Conservation (phyloP, 2,329 filamentous ascomycete genomes). For the Zasmidium cellare region DNA sequence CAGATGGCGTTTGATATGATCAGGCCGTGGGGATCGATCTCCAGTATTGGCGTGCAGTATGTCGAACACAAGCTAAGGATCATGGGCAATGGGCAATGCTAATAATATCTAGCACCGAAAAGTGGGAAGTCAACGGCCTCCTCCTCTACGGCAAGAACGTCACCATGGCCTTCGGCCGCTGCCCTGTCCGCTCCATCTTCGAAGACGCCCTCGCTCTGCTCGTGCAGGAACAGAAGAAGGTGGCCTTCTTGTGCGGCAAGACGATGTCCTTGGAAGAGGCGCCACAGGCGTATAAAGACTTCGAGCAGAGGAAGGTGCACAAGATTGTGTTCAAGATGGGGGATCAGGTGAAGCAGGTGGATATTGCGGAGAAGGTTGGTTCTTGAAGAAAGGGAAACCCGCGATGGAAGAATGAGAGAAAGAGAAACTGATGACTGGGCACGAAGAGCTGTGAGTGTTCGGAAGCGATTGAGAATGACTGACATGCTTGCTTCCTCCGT, state of each 20-base stretch:
- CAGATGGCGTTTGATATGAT: constrained; percentile 51
- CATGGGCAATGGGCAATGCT: no score
- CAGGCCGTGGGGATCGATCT: constrained; percentile 51
- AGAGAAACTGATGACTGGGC: no score
- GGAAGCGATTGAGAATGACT: no score
- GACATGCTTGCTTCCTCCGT: no score
- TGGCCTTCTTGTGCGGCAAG: constrained; percentile 56
- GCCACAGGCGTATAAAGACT: constrained; percentile 53
- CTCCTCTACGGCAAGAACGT: constrained; percentile 54
- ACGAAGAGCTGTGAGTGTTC: no score
- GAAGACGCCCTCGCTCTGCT: constrained; percentile 47
- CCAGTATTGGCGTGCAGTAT: constrained; percentile 49
- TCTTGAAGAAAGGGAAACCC: neutral
- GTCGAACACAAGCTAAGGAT: no score
- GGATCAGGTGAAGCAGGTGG: constrained; percentile 15
- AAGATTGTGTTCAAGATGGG: constrained; percentile 53
- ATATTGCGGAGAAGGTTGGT: constrained; percentile 12
- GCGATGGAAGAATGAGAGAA: no score
- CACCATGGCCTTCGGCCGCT: constrained; percentile 51
- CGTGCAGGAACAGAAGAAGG: constrained; percentile 50
- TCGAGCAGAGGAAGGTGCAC: constrained; percentile 55
- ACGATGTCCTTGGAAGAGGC: constrained; percentile 53
- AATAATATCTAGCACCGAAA: constrained; percentile 24
- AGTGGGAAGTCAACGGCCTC: constrained; percentile 49
- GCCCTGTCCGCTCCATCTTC: constrained; percentile 53